phyloP scores from a whole-genome alignment of 1,284 basidiomycete genomes.

The Heliocybe sulcata region DNA sequence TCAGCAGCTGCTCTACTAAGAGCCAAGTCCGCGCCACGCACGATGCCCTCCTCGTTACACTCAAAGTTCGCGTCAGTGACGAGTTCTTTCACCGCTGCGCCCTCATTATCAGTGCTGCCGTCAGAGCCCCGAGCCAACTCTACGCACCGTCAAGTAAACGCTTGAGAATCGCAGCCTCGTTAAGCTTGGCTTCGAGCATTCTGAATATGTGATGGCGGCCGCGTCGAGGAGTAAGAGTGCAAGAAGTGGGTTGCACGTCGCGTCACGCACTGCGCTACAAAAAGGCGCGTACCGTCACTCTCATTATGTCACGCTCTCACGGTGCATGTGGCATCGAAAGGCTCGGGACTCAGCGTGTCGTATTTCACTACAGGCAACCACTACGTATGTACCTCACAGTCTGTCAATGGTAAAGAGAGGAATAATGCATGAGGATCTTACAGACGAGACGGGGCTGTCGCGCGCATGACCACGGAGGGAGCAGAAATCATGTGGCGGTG shows the following conservation, averaged over 20 bases:
- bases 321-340: too few relatives aligned
- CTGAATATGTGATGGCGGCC: slow-evolving; percentile 11
- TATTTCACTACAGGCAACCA: too few relatives aligned
- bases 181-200: slow-evolving; percentile 89
- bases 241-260: slow-evolving; percentile 9
- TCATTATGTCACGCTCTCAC: slow-evolving; percentile 4
- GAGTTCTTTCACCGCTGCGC: slow-evolving; percentile 90
- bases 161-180: slow-evolving; percentile 79
- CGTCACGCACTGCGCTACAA: slow-evolving; percentile 12
- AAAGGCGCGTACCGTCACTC: slow-evolving; percentile 4
- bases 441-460: too few relatives aligned
- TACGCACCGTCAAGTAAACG: slow-evolving; percentile 79
- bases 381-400: too few relatives aligned
- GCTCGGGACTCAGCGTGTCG: too few relatives aligned
- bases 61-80: slow-evolving; percentile 98
- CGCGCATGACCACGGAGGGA: too few relatives aligned
- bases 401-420: too few relatives aligned
- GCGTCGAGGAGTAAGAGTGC: slow-evolving; percentile 10
- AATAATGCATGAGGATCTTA: too few relatives aligned
- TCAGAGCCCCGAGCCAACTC: background rate
- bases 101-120: background rate
- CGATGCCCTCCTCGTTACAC: slow-evolving; percentile 94
- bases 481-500: too few relatives aligned
- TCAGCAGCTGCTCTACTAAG: background rate
- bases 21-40: slow-evolving; percentile 30